Evolutionary conservation across 345 rosid genomes (phyloP), one percentile per base, ranked within the genome.

Genomic region (Aegle marmelos): DNA sequence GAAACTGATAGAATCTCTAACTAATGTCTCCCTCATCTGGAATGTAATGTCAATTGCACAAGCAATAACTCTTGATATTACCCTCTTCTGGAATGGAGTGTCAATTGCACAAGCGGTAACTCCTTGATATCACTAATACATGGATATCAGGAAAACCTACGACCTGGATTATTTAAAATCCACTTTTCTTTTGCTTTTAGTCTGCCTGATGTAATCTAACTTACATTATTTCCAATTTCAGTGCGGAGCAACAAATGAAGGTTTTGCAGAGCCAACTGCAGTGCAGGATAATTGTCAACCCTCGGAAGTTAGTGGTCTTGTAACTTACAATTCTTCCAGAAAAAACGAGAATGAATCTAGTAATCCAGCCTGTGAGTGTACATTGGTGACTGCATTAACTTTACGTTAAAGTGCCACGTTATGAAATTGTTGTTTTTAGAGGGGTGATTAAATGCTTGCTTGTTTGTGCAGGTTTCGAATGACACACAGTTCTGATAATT

Each of bases 401-500:
- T 3, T 54, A 48, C 30, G 10, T 68, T 25, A n/a, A 1, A 53
- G 16, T 50, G 24, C 54, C 54, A 22, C 70, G 19, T 17, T 24
- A 63, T 72, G 54, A 24, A 56, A 70, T 71, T 79, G 16, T 30
- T 28, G 64, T 33, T 24, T 63, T 22, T 45, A 60, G 60, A 70
- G 24, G 56, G 62, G 28, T 19, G 25, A 53, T 24, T 34, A 56
- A 21, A 60, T 70, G 54, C 45, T 21, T 57, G 36, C 45, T 58
- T 75, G 4, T 53, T 54, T 68, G n/a, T 60, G 79, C 83, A 79
- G 90, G 74, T 77, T 73, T 68, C 56, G 77, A 80, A 68, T 80
- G 76, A 69, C 34, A 74, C 34, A 66, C 36, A 70, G 25, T 48
- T 70, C 72, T 53, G 68, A 54, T 72, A 65, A 16, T 53, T 73